Evolutionary conservation across 495 filamentous ascomycete species (phyloP).

Genomic region (Cryomyces antarcticus): DNA sequence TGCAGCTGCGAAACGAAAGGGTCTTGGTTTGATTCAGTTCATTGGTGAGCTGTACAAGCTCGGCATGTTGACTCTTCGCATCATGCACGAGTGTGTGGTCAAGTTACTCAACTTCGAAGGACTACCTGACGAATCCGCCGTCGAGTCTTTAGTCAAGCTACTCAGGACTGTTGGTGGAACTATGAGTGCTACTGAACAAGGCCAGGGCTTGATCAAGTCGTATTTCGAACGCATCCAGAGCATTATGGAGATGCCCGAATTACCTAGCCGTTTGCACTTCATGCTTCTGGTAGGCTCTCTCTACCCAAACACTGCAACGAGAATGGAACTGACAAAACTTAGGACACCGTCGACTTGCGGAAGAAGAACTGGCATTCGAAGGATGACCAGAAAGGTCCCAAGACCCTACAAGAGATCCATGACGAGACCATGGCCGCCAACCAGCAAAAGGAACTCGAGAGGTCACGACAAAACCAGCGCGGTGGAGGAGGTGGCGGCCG

Average conservation of each 20-base stretch:
- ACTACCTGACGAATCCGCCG: constrained; percentile 81
- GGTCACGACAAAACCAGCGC: constrained; percentile 35
- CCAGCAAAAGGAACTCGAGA: constrained; percentile 40
- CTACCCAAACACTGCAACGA: background rate
- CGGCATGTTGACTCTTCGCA: constrained; percentile 92
- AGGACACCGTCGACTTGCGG: constrained; percentile 76
- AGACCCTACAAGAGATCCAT: constrained; percentile 83
- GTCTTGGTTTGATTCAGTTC: constrained; percentile 95
- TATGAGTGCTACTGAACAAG: constrained; percentile 55
- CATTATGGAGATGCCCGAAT: constrained; percentile 52
- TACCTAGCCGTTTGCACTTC: constrained; percentile 77
- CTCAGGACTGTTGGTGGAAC: constrained; percentile 77
- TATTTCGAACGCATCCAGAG: constrained; percentile 77
- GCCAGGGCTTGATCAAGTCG: constrained; percentile 64
- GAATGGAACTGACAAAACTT: background rate
- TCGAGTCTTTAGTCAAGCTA: constrained; percentile 84
- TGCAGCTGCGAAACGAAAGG: constrained; percentile 88
- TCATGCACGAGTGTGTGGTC: constrained; percentile 98
- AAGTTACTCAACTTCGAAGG: constrained; percentile 92
- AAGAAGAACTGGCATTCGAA: constrained; percentile 58
- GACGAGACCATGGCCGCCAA: constrained; percentile 61
- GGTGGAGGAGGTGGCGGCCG: constrained; percentile 41
- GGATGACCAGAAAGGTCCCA: constrained; percentile 79
- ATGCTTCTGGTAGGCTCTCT: constrained; percentile 61
- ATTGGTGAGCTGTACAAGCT: constrained; percentile 99